Percentiles rank a stretch among this genome's conserved stretches.
Evolutionary conservation across 805 yeast genomes (phyloP).

Genomic region (Nakazawaea ishiwadae): DNA sequence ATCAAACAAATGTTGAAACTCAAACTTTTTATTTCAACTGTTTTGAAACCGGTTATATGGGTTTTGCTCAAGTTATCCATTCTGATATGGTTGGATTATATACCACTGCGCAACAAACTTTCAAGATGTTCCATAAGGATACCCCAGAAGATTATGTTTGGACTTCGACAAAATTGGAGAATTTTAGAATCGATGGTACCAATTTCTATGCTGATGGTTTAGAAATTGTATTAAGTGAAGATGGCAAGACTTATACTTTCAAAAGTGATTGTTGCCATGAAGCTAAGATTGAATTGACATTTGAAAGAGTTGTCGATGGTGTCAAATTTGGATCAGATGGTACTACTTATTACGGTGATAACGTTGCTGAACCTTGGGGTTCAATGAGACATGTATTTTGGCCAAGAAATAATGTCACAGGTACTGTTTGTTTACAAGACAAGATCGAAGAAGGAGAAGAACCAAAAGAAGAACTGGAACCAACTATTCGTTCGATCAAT

Average conservation of each 20-base stretch:
- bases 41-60: slow-evolving; percentile 56
- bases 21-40: slow-evolving; percentile 84
- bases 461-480: slow-evolving; percentile 22
- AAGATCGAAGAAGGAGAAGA: slow-evolving; percentile 18
- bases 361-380: slow-evolving; percentile 88
- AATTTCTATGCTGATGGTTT: slow-evolving; percentile 77
- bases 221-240: slow-evolving; percentile 55
- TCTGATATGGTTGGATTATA: slow-evolving; percentile 86
- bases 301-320: slow-evolving; percentile 66
- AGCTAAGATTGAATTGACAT: slow-evolving; percentile 62
- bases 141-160: slow-evolving; percentile 58
- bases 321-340: slow-evolving; percentile 91
- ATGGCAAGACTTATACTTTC: slow-evolving; percentile 45
- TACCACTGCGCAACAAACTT: slow-evolving; percentile 91
- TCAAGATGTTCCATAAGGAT: slow-evolving; percentile 61
- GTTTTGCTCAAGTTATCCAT: slow-evolving; percentile 93
- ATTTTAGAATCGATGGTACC: slow-evolving; percentile 67
- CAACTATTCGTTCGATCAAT: slow-evolving; percentile 22
- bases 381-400: slow-evolving; percentile 93
- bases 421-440: slow-evolving; percentile 50
- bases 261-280: slow-evolving; percentile 65
- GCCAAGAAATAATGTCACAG: slow-evolving; percentile 80
- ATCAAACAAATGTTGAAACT: slow-evolving; percentile 89
- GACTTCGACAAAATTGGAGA: slow-evolving; percentile 88
- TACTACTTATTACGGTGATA: slow-evolving; percentile 80